Evolutionary conservation across 768 basidiomycete species (phyloP), one percentile per base, ranked within the genome.

Genomic region (Lepiota brunneoincarnata): DNA sequence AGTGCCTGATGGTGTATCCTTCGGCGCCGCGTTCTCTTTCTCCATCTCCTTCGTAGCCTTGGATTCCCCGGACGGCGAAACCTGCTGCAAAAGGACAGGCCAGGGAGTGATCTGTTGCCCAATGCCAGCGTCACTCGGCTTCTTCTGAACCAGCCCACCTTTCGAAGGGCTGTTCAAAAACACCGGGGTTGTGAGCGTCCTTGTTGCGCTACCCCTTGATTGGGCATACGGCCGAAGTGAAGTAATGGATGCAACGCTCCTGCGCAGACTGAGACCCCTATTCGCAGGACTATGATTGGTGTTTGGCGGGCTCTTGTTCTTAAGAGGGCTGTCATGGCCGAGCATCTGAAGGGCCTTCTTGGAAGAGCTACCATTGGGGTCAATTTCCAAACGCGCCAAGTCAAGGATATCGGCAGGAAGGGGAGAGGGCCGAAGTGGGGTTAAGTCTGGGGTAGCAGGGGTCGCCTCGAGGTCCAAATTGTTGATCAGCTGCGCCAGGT

Each of bases 391-490:
- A 15, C 24, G 35, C 6, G 49, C 21, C 53, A 55, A 42, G 49
- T 53, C 23, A 54, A 24, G 31, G 54, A 44, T 35, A 42, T 34
- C 20, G 17, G 50, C 28, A 10, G 65, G 61, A 7, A 60, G 55
- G 10, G 72, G 68, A 0, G 75, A 74, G 28, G 67, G 70, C 21
- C 69, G 67, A 20, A 76, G 67, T 2, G 82, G 79, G 1, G 79
- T 75, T 48, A 70, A 55, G 31, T 81, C 77, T 1, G 77, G 81
- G 5, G 65, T 76, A 2, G 75, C 73, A 0, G 89, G 90, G 0
- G 91, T 92, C 3, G 88, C 87, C 63, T 90, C 83, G 3, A 93
- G 73, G 59, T 91, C 87, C n/a, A 93, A 75, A n/a, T 80, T 79
- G 57, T 85, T 88, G 65, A 93, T 89, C 3, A 93, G 72, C 51